These are phyloP conservation scores for Fagopyrum esculentum DNA, from an alignment of 148 eudicot species.

Conservation along the genomic window DNA sequence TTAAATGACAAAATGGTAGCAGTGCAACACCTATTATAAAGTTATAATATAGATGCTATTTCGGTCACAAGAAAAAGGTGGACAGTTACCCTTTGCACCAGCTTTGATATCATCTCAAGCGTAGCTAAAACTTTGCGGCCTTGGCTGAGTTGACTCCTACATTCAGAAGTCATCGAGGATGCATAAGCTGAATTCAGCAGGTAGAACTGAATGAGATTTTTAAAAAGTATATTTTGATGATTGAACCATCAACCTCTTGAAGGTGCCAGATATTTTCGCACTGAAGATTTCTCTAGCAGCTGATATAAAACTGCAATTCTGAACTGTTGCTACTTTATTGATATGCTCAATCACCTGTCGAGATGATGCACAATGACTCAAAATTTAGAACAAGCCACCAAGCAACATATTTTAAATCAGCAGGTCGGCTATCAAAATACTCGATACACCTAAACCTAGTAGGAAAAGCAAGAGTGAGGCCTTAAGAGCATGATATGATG, in stretches of 20 bases:
- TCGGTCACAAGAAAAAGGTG: not conserved
- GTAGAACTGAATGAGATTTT: not conserved
- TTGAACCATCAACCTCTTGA: constrained; percentile 61
- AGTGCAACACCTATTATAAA: not conserved
- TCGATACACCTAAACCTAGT: not conserved
- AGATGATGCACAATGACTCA: constrained; percentile 1
- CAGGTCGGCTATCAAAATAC: not conserved
- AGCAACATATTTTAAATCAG: not conserved
- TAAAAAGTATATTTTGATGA: not conserved
- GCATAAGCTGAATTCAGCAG: not conserved
- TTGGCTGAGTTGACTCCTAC: constrained; percentile 84
- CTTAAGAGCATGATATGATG: not conserved
- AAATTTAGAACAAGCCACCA: not conserved
- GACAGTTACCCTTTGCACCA: constrained; percentile 64
- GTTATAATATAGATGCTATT: not conserved
- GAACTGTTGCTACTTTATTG: constrained; percentile 64
- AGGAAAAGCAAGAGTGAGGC: constrained; percentile 2
- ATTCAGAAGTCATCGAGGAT: constrained; percentile 15
- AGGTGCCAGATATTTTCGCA: constrained; percentile 91
- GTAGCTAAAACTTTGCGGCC: constrained; percentile 83
- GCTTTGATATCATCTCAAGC: constrained; percentile 77
- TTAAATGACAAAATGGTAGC: constrained; percentile 8
- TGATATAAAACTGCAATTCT: constrained; percentile 65
- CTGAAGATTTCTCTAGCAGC: constrained; percentile 78
- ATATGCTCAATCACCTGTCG: constrained; percentile 79